Conservation (phyloP, 768 basidiomycete species). For the Candolleomyces aberdarensis region DNA sequence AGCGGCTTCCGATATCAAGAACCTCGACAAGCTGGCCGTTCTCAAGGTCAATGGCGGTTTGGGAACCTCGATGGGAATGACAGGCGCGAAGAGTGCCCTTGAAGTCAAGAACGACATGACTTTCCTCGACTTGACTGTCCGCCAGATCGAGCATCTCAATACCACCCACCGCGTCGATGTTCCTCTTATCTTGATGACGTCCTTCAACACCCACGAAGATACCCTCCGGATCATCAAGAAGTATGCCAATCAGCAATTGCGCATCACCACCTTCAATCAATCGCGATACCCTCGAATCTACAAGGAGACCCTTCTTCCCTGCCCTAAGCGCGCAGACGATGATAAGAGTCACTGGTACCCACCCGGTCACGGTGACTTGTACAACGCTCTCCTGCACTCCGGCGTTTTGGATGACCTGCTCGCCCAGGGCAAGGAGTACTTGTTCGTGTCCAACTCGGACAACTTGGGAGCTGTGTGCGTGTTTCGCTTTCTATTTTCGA, state of each 20-base stretch:
- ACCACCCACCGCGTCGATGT: slow-evolving; percentile 81
- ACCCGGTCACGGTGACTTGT: slow-evolving; percentile 95
- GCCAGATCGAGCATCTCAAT: slow-evolving; percentile 96
- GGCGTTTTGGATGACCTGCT: slow-evolving; percentile 89
- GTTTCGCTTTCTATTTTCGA: not conserved
- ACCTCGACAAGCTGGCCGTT: slow-evolving; percentile 90
- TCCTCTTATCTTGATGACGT: slow-evolving; percentile 98
- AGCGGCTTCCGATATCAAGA: slow-evolving; percentile 50
- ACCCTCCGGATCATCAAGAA: slow-evolving; percentile 96
- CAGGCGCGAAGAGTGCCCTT: slow-evolving; percentile 87
- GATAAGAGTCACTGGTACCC: slow-evolving; percentile 97
- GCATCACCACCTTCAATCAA: slow-evolving; percentile 91
- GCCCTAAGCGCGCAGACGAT: slow-evolving; percentile 70
- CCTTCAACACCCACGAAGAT: slow-evolving; percentile 97
- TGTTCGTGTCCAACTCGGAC: slow-evolving; percentile 97
- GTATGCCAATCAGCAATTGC: slow-evolving; percentile 92
- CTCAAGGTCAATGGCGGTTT: slow-evolving; percentile 90
- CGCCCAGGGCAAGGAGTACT: slow-evolving; percentile 91
- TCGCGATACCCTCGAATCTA: slow-evolving; percentile 91
- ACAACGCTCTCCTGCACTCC: slow-evolving; percentile 87
- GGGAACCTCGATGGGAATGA: slow-evolving; percentile 88
- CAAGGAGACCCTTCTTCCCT: slow-evolving; percentile 85
- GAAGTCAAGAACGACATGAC: slow-evolving; percentile 98
- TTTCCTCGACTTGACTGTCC: slow-evolving; percentile 91
- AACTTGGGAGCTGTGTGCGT: slow-evolving; percentile 88